phyloP scores from a whole-genome alignment of 495 filamentous ascomycete species.

The Cudoniella acicularis region DNA sequence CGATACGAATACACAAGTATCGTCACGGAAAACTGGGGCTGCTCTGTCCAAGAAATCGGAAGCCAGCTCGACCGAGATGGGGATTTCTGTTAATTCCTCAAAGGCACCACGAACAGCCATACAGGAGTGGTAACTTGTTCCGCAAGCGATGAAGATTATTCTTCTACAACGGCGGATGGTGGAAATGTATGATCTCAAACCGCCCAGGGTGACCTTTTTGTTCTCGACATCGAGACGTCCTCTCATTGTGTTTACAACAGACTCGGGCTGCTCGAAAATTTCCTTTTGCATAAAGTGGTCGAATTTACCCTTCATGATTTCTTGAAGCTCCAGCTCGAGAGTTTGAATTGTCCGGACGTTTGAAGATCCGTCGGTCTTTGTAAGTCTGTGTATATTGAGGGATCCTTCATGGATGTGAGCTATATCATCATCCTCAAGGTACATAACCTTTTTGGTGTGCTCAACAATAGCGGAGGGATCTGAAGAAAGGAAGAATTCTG shows the following conservation, averaged over 20 bases:
- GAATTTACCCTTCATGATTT: constrained; percentile 99
- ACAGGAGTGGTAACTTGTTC: constrained; percentile 96
- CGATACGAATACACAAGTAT: constrained; percentile 98
- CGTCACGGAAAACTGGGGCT: constrained; percentile 98
- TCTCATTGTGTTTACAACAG: constrained; percentile 99
- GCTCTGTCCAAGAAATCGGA: constrained; percentile 97
- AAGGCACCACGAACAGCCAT: constrained; percentile 98
- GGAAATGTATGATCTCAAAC: constrained; percentile 88
- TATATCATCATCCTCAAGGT: constrained; percentile 98
- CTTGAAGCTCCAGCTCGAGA: constrained; percentile 95
- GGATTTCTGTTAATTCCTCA: constrained; percentile 96
- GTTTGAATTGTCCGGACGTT: constrained; percentile 98
- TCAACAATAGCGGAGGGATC: constrained; percentile 98
- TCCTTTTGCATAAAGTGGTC: constrained; percentile 99
- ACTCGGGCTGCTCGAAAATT: constrained; percentile 99
- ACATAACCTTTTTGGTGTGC: constrained; percentile 99
- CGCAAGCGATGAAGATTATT: constrained; percentile 97
- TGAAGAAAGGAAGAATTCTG: constrained; percentile 97
- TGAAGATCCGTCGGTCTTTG: constrained; percentile 92
- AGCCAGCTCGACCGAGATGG: constrained; percentile 92
- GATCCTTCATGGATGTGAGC: constrained; percentile 98
- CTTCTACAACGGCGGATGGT: constrained; percentile 94
- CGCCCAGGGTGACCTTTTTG: constrained; percentile 92
- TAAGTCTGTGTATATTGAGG: constrained; percentile 96
- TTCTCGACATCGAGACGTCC: constrained; percentile 90